These are phyloP conservation scores for Ostreobium quekettii DNA, from an alignment of 139 green algal species.

Conservation along the genomic window DNA sequence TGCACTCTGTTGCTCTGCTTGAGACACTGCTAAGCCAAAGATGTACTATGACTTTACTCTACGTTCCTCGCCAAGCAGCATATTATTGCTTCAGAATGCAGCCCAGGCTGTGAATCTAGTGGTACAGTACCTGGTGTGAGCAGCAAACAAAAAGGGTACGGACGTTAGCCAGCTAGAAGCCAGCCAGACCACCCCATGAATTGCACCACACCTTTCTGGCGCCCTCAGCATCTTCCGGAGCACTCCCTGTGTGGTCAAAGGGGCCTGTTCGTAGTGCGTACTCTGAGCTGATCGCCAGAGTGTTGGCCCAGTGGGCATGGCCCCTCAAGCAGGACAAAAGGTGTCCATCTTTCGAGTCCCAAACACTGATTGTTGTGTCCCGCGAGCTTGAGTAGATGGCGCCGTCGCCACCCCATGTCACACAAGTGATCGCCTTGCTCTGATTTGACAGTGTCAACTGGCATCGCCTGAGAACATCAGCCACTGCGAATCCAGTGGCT, in stretches of 20 bases:
- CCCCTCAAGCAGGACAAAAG: conserved; percentile 71
- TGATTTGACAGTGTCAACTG: conserved; percentile 15
- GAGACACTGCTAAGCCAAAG: too few relatives aligned
- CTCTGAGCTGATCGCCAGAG: conserved; percentile 80
- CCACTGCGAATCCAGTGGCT: background rate
- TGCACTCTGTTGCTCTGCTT: too few relatives aligned
- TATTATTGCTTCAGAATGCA: too few relatives aligned
- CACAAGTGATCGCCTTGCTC: conserved; percentile 52
- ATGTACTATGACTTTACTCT: too few relatives aligned
- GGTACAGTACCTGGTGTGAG: too few relatives aligned
- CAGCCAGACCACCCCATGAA: background rate
- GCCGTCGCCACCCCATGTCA: conserved; percentile 89
- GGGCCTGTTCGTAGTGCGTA: conserved; percentile 78
- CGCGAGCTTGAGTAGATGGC: conserved; percentile 77
- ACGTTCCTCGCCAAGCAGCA: too few relatives aligned
- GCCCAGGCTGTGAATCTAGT: too few relatives aligned
- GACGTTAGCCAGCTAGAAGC: background rate
- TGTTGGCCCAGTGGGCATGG: conserved; percentile 98
- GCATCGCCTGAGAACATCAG: conserved; percentile 1
- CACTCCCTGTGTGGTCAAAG: conserved; percentile 77
- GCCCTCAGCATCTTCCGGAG: conserved; percentile 32
- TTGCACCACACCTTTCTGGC: conserved; percentile 27
- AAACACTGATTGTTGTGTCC: conserved; percentile 84
- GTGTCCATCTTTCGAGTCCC: conserved; percentile 70
- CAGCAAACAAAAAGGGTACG: background rate